Percentiles rank a stretch among this genome's conserved stretches.
phyloP scores from a whole-genome alignment of 148 eudicot genomes.

The Chenopodium quinoa region DNA sequence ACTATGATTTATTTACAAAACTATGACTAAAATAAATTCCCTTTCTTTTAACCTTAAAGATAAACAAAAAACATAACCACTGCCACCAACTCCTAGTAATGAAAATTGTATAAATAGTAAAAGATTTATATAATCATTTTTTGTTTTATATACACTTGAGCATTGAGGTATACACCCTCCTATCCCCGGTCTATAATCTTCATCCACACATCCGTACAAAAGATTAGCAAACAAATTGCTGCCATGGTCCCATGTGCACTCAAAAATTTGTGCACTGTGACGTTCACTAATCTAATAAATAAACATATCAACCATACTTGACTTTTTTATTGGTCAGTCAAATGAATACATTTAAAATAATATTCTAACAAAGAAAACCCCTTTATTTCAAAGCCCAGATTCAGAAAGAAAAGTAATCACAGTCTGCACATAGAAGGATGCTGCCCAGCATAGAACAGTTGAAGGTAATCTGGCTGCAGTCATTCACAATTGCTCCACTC shows the following conservation, averaged over 20 bases:
- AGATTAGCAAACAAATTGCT: background rate
- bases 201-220: background rate
- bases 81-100: no score
- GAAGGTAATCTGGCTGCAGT: background rate
- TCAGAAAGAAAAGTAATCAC: background rate
- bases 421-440: background rate
- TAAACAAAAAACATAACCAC: no score
- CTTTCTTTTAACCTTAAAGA: no score
- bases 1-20: background rate
- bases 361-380: background rate
- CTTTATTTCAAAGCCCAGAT: background rate
- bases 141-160: no score
- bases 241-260: no score
- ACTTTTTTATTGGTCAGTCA: background rate
- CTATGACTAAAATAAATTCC: background rate
- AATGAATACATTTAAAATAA: no score
- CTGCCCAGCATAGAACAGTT: background rate
- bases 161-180: no score
- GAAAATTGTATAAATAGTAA: no score
- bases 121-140: no score
- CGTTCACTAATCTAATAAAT: background rate
- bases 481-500: constrained; percentile 2
- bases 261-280: background rate
- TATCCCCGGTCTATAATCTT: no score
- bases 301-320: no score